Base-by-base conservation (phyloP, 345 rosid species). In the Euclidium syriacum region DNA sequence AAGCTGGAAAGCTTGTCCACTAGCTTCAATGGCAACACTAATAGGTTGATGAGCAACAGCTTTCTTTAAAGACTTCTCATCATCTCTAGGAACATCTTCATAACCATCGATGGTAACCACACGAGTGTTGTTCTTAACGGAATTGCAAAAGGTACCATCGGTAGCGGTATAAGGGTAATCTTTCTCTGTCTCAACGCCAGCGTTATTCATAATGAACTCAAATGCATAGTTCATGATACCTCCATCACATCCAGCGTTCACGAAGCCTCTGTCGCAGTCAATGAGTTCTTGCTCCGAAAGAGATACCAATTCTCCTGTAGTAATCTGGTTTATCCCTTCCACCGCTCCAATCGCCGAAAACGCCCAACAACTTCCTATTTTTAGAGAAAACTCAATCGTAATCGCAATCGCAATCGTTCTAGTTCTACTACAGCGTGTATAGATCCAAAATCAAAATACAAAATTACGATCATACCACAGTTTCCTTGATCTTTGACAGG, bases 261-360 rank as follows among this genome's bases (percentile, higher is more conserved):
- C 49, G 9, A 47, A 75, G 5, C 57, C 2, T 5, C 17, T 76
- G 65, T 84, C 95, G 38, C 90, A 84, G 36, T 87, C 95, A 7
- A 86, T 75, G 60, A 86, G 71, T 64, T 86, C 85, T 41, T 86
- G 94, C 75, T 86, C 94, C 0, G 87, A 83, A 44, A 86, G 68
- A 26, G 73, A 53, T 51, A 83, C 47, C 11, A 83, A 44, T 1
- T 81, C 80, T 6, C 88, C 86, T 0, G 86, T 85, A 0, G 67
- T 84, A 4, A 85, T 83, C 71, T 79, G 64, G 79, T 79, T 85
- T 20, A 85, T 68, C 35, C 91, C 82, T 65, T 85, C 91, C 52
- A 85, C 88, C 2, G 91, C 83, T 54, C 70, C 85, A 38, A 78
- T 24, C 0, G 91, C 72, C 7, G 88, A 79, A 74, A 85, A 85